These are phyloP conservation scores for Stenocarpella maydis DNA, from an alignment of 2,329 filamentous ascomycete genomes.

Conservation along the genomic window DNA sequence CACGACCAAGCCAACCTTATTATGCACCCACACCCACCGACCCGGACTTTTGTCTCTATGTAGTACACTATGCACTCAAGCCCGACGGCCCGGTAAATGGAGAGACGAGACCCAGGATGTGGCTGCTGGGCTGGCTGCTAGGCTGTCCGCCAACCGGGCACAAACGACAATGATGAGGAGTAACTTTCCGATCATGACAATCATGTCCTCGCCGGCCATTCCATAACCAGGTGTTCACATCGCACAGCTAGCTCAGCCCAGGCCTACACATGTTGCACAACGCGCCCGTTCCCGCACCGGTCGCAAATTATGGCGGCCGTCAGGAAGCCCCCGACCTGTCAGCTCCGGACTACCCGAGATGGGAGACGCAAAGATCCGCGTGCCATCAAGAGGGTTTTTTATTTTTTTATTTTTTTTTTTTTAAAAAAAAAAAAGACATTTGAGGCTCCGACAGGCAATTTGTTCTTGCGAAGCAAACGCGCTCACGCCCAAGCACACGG, in stretches of 20 bases:
- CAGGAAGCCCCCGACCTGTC: constrained; percentile 12
- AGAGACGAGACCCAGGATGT: constrained; percentile 9
- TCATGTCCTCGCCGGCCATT: not conserved
- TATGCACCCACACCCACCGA: not conserved
- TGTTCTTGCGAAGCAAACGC: not conserved
- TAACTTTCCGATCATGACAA: not conserved
- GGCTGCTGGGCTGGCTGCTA: constrained; percentile 11
- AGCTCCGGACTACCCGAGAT: constrained; percentile 21
- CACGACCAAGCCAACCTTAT: constrained; percentile 15
- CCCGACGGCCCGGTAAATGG: not conserved
- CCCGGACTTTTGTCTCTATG: not conserved
- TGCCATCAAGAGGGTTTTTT: not conserved
- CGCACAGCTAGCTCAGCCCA: not conserved
- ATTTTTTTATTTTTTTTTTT: too few species aligned
- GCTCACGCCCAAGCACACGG: not conserved
- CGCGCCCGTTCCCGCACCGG: not conserved
- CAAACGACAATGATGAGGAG: not conserved
- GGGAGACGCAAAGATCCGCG: constrained; percentile 1
- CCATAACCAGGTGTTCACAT: not conserved
- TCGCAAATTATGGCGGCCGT: not conserved
- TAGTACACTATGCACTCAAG: not conserved
- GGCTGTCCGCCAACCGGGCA: not conserved
- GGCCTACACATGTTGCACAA: not conserved
- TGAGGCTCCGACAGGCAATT: not conserved
- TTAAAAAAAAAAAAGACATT: not conserved